Base-by-base conservation (phyloP, 1,284 basidiomycete genomes). In the Malassezia sympodialis region DNA sequence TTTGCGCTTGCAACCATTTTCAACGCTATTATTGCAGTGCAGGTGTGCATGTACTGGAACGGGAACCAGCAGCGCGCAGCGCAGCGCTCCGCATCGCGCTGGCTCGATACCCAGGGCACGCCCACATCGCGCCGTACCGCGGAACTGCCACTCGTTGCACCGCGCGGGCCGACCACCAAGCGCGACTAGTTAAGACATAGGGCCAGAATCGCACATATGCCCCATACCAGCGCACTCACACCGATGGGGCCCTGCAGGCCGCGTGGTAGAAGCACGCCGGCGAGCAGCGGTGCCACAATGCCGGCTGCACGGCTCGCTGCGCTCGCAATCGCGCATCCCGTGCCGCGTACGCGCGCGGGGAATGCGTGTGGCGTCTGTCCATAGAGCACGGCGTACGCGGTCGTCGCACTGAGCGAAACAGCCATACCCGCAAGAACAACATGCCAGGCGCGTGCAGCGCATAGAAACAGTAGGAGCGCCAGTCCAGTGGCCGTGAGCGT, bases 1-100 rank as follows among this genome's bases (percentile, higher is more conserved):
- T 74, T 74, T 51, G 66, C 65, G 12, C 60, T 73, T 15, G 72
- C 72, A 0, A 68, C 69, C 28, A 53, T 72, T n/a, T 73, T 74
- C 51, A 74, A 74, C 42, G 63, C 68, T 2, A 58, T 62, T n/a
- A 71, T 72, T 26, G 67, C 67, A 5, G 67, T 59, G 8, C 69
- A 73, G 55, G 68, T 71, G 28, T 35, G 66, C 8, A 56, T 65
- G 51, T 72, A 73, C 56, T 73, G 71, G 71, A 68, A 71, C 46
- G 55, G 55, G 5, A 57, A 57, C 42, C 49, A 37, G 23, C 39
- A 26, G 23, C 37, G 39, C 26, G 23, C 27, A 10, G 40, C 34
- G 8, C 42, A 24, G 15, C 31, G 47, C n/a, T 46, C 41, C 32
- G 47, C 49, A 19, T 17, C 26, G 31, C 53, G 53, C 32, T 54